Evolutionary conservation across 1,284 basidiomycete species (phyloP).

Genomic region (Moniliella sp.): DNA sequence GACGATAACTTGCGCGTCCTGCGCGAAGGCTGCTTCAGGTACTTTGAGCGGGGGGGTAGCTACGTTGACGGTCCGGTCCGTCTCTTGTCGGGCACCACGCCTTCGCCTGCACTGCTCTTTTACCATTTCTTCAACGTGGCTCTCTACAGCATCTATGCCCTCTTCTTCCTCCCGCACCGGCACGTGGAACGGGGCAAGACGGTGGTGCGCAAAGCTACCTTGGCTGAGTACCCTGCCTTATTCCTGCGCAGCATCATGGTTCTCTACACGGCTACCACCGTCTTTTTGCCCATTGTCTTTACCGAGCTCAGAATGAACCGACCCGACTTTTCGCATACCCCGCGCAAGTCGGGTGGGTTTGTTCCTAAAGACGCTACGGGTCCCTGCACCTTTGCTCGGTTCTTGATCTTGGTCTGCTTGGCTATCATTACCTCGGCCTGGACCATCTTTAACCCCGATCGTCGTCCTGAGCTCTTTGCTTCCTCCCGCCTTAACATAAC

Average conservation of each 20-base stretch:
- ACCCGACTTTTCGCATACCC: no score
- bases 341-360: no score
- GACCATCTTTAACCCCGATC: no score
- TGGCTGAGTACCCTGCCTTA: slow-evolving; percentile 15
- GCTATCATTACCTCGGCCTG: no score
- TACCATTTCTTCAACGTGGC: slow-evolving; percentile 89
- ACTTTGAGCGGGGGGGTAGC: slow-evolving; percentile 80
- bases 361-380: no score
- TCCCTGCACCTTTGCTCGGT: no score
- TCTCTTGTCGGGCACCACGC: slow-evolving; percentile 39
- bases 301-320: no score
- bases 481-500: no score
- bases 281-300: slow-evolving; percentile 25
- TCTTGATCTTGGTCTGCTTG: no score
- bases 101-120: slow-evolving; percentile 55
- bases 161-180: slow-evolving; percentile 42
- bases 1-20: slow-evolving; percentile 61
- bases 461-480: no score
- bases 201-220: background rate
- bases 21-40: slow-evolving; percentile 81
- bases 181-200: background rate
- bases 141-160: slow-evolving; percentile 67
- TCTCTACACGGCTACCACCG: slow-evolving; percentile 26
- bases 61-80: slow-evolving; percentile 64
- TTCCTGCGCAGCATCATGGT: slow-evolving; percentile 13